Conservation (phyloP, 805 yeast genomes). For the Candida ficus region DNA sequence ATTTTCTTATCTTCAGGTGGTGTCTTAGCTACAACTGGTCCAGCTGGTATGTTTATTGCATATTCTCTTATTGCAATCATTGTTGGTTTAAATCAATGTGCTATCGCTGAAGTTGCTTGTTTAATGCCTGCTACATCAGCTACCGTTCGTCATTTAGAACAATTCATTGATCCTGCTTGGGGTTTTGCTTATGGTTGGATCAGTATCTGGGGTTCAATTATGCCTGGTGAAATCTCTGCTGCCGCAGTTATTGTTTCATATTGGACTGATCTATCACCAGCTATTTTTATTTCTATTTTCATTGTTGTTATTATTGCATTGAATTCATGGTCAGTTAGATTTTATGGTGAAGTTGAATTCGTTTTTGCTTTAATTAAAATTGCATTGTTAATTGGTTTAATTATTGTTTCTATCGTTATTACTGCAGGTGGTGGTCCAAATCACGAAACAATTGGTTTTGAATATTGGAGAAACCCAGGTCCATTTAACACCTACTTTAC, state of each 20-base stretch:
- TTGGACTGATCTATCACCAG: constrained; percentile 40
- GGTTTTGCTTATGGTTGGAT: constrained; percentile 45
- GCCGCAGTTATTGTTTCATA: constrained; percentile 40
- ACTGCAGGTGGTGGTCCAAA: constrained; percentile 61
- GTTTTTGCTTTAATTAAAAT: constrained; percentile 59
- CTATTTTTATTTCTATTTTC: constrained; percentile 39
- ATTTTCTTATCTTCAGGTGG: constrained; percentile 35
- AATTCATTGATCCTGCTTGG: constrained; percentile 37
- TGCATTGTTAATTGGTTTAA: constrained; percentile 53
- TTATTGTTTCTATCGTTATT: constrained; percentile 47
- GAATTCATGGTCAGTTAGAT: constrained; percentile 32
- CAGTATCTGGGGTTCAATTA: constrained; percentile 34
- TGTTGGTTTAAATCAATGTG: constrained; percentile 35
- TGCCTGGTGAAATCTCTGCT: constrained; percentile 41
- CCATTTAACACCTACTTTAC: constrained; percentile 13
- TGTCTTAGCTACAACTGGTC: constrained; percentile 30
- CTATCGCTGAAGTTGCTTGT: constrained; percentile 34
- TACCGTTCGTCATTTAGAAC: constrained; percentile 31
- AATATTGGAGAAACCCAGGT: constrained; percentile 25
- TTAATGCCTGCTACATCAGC: constrained; percentile 35
- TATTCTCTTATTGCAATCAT: constrained; percentile 30
- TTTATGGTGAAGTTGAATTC: constrained; percentile 48
- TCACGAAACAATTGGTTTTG: constrained; percentile 29
- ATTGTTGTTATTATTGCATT: constrained; percentile 30
- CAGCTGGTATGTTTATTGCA: constrained; percentile 31